Conservation (phyloP, 2,329 filamentous ascomycete genomes). For the Penicillium sp. region DNA sequence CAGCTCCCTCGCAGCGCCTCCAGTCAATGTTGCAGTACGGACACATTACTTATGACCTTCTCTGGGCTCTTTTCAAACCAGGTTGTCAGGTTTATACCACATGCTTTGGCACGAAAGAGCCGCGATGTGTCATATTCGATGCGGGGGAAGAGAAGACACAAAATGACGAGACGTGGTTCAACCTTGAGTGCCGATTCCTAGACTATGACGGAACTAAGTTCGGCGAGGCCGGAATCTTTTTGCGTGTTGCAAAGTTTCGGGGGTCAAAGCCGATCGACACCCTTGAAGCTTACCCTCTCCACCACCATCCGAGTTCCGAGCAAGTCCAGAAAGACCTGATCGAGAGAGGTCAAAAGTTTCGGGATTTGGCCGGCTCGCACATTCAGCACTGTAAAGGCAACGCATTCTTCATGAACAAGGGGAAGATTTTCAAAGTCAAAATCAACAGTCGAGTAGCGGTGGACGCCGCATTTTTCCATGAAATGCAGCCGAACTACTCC, state of each 20-base stretch:
- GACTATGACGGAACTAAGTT: slow-evolving; percentile 33
- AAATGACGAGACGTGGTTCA: slow-evolving; percentile 23
- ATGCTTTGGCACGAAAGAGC: slow-evolving; percentile 26
- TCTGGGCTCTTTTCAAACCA: slow-evolving; percentile 41
- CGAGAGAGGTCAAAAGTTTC: slow-evolving; percentile 31
- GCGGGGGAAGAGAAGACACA: slow-evolving; percentile 21
- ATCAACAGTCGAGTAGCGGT: slow-evolving; percentile 25
- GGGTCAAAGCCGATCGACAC: slow-evolving; percentile 31
- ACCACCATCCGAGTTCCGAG: slow-evolving; percentile 26
- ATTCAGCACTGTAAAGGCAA: slow-evolving; percentile 34
- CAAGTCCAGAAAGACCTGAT: slow-evolving; percentile 26
- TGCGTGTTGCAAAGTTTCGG: slow-evolving; percentile 28
- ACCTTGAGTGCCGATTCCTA: slow-evolving; percentile 30
- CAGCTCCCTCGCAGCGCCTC: slow-evolving; percentile 25
- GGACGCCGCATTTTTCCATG: slow-evolving; percentile 23
- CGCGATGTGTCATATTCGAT: slow-evolving; percentile 23
- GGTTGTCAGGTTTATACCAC: slow-evolving; percentile 31
- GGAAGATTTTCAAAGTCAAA: slow-evolving; percentile 20
- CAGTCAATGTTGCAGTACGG: slow-evolving; percentile 27
- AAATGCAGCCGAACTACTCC: slow-evolving; percentile 28
- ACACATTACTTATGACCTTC: slow-evolving; percentile 39
- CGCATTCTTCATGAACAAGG: slow-evolving; percentile 35
- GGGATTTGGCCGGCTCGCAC: slow-evolving; percentile 27
- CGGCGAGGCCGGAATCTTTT: slow-evolving; percentile 25
- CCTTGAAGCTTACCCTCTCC: slow-evolving; percentile 35